Evolutionary conservation across 345 rosid species (phyloP).

Genomic region (Xanthoceras sorbifolium): DNA sequence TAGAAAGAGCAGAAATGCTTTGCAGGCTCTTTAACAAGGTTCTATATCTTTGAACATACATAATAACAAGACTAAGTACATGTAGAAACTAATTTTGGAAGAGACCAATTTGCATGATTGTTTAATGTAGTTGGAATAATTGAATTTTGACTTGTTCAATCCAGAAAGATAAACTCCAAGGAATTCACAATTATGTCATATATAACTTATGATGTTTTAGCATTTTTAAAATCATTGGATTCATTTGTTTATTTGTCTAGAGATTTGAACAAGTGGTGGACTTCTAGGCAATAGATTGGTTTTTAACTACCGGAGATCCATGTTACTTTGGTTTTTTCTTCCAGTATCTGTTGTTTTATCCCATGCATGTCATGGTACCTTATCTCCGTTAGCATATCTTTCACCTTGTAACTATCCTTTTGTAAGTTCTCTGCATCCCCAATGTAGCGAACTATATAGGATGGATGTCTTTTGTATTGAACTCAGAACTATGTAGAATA

Average conservation of each 20-base stretch:
- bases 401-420: neutral
- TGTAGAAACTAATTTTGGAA: neutral
- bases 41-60: no score
- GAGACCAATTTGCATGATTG: neutral
- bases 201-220: neutral
- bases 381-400: neutral
- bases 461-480: conserved; percentile 3
- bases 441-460: neutral
- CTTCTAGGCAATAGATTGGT: neutral
- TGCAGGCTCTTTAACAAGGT: neutral
- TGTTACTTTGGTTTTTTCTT: neutral
- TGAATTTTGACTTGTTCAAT: neutral
- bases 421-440: neutral
- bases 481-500: neutral
- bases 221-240: neutral
- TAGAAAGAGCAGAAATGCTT: neutral
- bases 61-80: neutral
- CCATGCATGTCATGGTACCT: neutral
- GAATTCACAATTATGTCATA: neutral
- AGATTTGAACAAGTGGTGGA: neutral
- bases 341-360: neutral
- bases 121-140: neutral
- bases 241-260: neutral
- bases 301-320: neutral
- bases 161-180: neutral